Conservation (phyloP, 306 rosid genomes). For the Vigna nakashimae region DNA sequence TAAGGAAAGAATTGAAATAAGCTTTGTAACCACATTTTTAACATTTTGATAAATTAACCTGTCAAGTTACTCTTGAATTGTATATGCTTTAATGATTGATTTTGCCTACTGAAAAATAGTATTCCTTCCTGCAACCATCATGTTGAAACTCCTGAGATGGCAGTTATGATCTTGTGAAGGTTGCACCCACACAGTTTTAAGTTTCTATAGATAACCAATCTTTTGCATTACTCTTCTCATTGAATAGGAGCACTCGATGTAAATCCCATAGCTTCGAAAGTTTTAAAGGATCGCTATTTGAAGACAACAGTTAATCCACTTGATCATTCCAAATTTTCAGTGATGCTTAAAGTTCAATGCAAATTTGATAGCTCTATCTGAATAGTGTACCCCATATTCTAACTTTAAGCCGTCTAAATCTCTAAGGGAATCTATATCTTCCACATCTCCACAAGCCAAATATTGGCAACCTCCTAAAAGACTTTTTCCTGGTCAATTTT, state of each 20-base stretch:
- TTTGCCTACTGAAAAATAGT: neutral
- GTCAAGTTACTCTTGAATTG: neutral
- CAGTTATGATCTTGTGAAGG: neutral
- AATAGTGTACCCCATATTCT: conserved; percentile 49
- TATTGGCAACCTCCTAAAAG: conserved; percentile 68
- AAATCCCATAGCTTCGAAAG: neutral
- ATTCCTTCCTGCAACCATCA: neutral
- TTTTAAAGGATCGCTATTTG: neutral
- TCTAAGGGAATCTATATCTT: conserved; percentile 54
- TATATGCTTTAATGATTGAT: conserved; percentile 15
- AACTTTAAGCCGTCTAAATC: conserved; percentile 62
- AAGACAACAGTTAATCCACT: neutral
- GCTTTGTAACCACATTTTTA: neutral
- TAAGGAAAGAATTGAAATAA: neutral
- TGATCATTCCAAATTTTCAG: conserved; percentile 1
- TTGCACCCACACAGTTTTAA: conserved; percentile 8
- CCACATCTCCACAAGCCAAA: conserved; percentile 63
- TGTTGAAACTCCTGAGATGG: too few relatives aligned
- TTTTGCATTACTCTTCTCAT: too few relatives aligned
- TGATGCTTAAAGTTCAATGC: too few relatives aligned
- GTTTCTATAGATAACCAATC: neutral
- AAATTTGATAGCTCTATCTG: neutral
- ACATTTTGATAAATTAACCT: conserved; percentile 1
- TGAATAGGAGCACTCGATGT: too few relatives aligned
- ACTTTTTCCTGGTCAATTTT: conserved; percentile 68